These are phyloP conservation scores for Apostasia ramifera DNA, from an alignment of 106 monocot genomes.

Conservation along the genomic window DNA sequence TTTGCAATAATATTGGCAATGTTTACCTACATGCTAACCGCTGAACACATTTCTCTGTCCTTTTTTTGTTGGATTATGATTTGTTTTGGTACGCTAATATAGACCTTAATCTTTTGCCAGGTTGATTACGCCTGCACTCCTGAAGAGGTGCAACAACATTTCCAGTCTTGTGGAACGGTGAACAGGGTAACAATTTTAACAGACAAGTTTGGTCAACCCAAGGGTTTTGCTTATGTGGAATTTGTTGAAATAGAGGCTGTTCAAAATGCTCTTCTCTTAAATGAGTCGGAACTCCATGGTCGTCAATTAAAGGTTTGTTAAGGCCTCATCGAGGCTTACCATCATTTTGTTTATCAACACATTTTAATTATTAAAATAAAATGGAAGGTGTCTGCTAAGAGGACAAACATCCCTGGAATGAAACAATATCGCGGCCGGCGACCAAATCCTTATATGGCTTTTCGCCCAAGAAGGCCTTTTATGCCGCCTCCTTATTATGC, in stretches of 20 bases:
- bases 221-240: slow-evolving; percentile 62
- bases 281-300: slow-evolving; percentile 55
- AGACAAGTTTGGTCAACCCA: slow-evolving; percentile 54
- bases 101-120: slow-evolving; percentile 10
- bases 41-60: neutral
- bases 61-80: too few relatives aligned
- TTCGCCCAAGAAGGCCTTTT: slow-evolving; percentile 16
- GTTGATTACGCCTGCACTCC: slow-evolving; percentile 57
- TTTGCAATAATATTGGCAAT: too few relatives aligned
- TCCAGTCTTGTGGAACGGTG: slow-evolving; percentile 57
- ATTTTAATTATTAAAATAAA: neutral
- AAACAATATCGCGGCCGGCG: slow-evolving; percentile 21
- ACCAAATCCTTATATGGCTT: slow-evolving; percentile 14
- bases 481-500: slow-evolving; percentile 16
- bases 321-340: neutral
- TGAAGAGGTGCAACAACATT: slow-evolving; percentile 57
- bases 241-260: slow-evolving; percentile 63
- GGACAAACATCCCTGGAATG: slow-evolving; percentile 26
- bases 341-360: neutral
- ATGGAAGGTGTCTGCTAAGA: slow-evolving; percentile 23
- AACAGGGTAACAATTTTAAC: slow-evolving; percentile 54
- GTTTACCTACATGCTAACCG: neutral
- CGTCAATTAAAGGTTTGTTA: slow-evolving; percentile 46
- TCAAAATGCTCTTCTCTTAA: slow-evolving; percentile 46
- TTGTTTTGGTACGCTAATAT: neutral